Evolutionary conservation across 257 asterid species (phyloP).

Genomic region (Ehretia macrophylla): DNA sequence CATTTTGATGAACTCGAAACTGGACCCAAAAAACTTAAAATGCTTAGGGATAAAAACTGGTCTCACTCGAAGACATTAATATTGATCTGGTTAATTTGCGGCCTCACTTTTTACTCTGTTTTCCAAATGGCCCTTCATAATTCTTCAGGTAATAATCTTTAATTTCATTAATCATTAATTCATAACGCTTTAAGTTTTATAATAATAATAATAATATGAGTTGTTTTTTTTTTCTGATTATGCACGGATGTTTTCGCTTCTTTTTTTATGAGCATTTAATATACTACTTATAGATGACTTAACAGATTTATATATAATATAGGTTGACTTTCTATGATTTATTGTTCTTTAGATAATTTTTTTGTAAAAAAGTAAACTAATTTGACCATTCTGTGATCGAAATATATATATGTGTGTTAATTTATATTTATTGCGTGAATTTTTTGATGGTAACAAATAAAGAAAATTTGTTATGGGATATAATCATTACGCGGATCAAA

Average conservation of each 20-base stretch:
- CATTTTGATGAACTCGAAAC: background rate
- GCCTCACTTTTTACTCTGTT: constrained; percentile 42
- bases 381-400: background rate
- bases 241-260: background rate
- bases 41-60: constrained; percentile 37
- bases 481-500: background rate
- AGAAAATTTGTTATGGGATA: background rate
- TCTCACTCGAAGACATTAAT: constrained; percentile 33
- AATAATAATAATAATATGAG: background rate
- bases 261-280: background rate
- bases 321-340: background rate
- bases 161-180: constrained; percentile 2
- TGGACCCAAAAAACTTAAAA: background rate
- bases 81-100: constrained; percentile 54
- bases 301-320: background rate
- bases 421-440: background rate
- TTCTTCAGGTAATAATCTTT: constrained; percentile 29
- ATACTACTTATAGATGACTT: background rate
- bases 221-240: too few species aligned
- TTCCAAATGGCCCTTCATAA: constrained; percentile 48
- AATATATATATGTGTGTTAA: background rate
- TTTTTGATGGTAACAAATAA: background rate
- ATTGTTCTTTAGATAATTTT: background rate
- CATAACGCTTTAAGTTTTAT: background rate
- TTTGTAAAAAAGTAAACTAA: background rate